A percentile compares a stretch with the other conserved stretches of the same genome.
Conservation (phyloP, 2,329 filamentous ascomycete species). For the Pseudocercospora vitis region DNA sequence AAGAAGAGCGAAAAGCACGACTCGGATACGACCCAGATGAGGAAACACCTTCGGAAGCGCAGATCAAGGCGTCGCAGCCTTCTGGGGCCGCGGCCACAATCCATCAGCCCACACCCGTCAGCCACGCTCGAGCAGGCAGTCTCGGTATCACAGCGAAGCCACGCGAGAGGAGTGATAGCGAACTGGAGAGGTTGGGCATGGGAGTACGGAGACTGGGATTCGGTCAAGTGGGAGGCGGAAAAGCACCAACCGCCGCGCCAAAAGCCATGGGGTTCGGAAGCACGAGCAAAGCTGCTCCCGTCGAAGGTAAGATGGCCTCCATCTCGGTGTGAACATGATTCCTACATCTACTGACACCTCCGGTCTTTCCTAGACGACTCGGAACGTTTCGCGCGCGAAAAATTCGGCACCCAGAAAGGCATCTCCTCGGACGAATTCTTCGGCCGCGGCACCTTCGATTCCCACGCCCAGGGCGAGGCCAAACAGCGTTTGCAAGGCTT, state of each 20-base stretch:
- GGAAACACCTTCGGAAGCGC: slow-evolving; percentile 55
- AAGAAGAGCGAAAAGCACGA: slow-evolving; percentile 93
- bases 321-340: too few relatives aligned
- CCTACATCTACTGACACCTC: too few relatives aligned
- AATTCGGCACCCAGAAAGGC: slow-evolving; percentile 90
- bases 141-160: slow-evolving; percentile 60
- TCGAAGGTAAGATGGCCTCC: slow-evolving; percentile 58
- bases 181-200: slow-evolving; percentile 88
- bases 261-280: slow-evolving; percentile 76
- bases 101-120: slow-evolving; percentile 73
- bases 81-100: slow-evolving; percentile 55
- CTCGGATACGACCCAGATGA: slow-evolving; percentile 93
- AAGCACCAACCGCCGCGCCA: slow-evolving; percentile 49
- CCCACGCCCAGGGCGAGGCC: slow-evolving; percentile 76
- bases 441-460: slow-evolving; percentile 82
- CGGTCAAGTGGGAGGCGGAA: slow-evolving; percentile 69
- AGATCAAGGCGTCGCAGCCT: slow-evolving; percentile 48
- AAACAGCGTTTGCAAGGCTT: slow-evolving; percentile 87
- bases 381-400: slow-evolving; percentile 78
- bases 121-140: slow-evolving; percentile 58
- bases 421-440: slow-evolving; percentile 99
- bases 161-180: slow-evolving; percentile 62
- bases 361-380: slow-evolving; percentile 69
- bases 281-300: slow-evolving; percentile 62
- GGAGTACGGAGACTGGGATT: slow-evolving; percentile 82